Conservation (phyloP, 108 stramenopile genomes). For the Chaetoceros tenuissimus region DNA sequence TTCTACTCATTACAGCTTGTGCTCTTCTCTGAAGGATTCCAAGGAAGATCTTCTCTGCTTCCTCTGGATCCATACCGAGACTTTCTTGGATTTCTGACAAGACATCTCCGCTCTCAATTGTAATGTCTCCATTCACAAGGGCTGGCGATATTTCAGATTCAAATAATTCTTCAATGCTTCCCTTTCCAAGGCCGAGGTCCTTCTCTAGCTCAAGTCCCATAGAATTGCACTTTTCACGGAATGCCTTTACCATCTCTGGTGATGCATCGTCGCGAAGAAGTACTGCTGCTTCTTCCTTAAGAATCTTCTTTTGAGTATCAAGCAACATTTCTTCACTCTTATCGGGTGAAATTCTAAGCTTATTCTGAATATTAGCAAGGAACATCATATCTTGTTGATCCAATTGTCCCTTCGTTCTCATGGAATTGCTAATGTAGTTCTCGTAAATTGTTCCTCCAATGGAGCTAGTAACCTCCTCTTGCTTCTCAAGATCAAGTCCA, state of each 20-base stretch:
- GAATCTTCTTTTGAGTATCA: slow-evolving; percentile 71
- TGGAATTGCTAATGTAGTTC: slow-evolving; percentile 73
- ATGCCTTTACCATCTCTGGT: slow-evolving; percentile 59
- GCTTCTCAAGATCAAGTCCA: slow-evolving; percentile 61
- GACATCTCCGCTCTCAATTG: slow-evolving; percentile 51
- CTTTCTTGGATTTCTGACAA: slow-evolving; percentile 75
- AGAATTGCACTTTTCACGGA: slow-evolving; percentile 82
- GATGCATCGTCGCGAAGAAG: slow-evolving; percentile 42
- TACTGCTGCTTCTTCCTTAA: slow-evolving; percentile 65
- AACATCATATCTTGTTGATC: slow-evolving; percentile 94
- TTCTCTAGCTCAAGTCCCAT: slow-evolving; percentile 73
- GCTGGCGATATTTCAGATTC: slow-evolving; percentile 62
- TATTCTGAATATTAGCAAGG: slow-evolving; percentile 77
- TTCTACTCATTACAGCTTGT: slow-evolving; percentile 31
- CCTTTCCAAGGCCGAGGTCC: slow-evolving; percentile 67
- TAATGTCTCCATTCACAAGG: slow-evolving; percentile 70
- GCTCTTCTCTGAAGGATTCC: slow-evolving; percentile 38
- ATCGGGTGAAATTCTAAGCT: slow-evolving; percentile 70
- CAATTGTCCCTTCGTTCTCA: slow-evolving; percentile 68
- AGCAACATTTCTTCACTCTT: slow-evolving; percentile 64
- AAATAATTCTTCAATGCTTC: slow-evolving; percentile 61
- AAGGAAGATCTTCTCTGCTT: slow-evolving; percentile 67
- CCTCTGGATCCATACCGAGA: slow-evolving; percentile 61
- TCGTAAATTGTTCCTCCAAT: slow-evolving; percentile 81
- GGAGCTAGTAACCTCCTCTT: slow-evolving; percentile 66